Base-by-base conservation (phyloP, 805 yeast species). In the Torulaspora franciscae region DNA sequence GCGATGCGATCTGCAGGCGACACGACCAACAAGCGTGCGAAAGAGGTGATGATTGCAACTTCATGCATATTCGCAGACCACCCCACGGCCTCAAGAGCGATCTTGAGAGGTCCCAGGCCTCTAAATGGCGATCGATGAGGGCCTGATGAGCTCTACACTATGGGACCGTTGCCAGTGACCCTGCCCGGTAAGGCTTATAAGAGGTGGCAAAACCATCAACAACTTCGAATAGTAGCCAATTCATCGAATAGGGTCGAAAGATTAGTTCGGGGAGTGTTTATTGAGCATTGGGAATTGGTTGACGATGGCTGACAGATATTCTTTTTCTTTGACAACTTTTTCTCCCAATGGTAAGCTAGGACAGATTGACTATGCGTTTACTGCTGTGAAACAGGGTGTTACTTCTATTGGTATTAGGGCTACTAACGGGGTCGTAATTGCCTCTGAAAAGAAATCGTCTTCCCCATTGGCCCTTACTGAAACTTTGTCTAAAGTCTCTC, bases 281-380 rank as follows among this genome's bases (percentile, higher is more conserved):
- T 14, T 30, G 22, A 33, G 14, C 11, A 7, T 19, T n/a, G 13
- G 19, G 24, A 33, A 25, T n/a, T 32, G 15, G 17, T 10, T 14
- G 14, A 27, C n/a, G 50, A 93, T 93, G 98, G 95, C 99, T 48
- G 99, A 93, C 68, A 81, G 99, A 76, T 93, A 93, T 70, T 89
- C 98, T 15, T 93, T 93, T 65, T 93, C 99, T 19, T 77, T 93
- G 51, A 93, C 99, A 22, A 93, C 99, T 13, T 93, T 93, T 67
- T 91, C 98, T 40, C 99, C 99, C 62, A 87, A 95, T 68, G 99
- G 99, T 56, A 93, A 93, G 73, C 79, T 93, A 55, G 96, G 90
- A 40, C 99, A 93, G 72, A 93, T 93, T 58, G 99, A 93, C 67
- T 91, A 93, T 67, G 99, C 99, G 13, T 74, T 93, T 57, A 90